These are phyloP conservation scores for Limtongia smithiae DNA, from an alignment of 805 yeast species.

Conservation along the genomic window DNA sequence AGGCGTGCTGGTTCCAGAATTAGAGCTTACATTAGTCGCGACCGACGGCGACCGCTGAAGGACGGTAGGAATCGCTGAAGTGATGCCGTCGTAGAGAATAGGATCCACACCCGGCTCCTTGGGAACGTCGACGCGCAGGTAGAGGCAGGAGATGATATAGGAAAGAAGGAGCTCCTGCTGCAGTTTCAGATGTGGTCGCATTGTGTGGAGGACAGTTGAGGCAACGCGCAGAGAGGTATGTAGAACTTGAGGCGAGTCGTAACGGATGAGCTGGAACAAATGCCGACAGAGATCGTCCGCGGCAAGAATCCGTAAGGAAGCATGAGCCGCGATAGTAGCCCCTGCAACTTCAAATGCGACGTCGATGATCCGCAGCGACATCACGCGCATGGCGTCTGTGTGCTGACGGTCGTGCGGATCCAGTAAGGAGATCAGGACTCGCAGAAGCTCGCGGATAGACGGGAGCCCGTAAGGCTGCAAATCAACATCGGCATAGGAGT, in stretches of 20 bases:
- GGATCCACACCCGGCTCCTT: slow-evolving; percentile 40
- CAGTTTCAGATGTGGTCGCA: slow-evolving; percentile 63
- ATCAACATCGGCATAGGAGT: slow-evolving; percentile 21
- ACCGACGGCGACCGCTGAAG: slow-evolving; percentile 41
- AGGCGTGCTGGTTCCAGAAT: slow-evolving; percentile 27
- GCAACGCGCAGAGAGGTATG: slow-evolving; percentile 74
- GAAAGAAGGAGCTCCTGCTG: slow-evolving; percentile 63
- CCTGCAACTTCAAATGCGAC: slow-evolving; percentile 84
- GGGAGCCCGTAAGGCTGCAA: slow-evolving; percentile 59
- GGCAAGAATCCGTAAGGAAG: slow-evolving; percentile 61
- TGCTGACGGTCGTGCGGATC: slow-evolving; percentile 83
- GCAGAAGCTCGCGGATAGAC: slow-evolving; percentile 72
- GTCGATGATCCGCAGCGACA: slow-evolving; percentile 72
- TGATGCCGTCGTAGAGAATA: slow-evolving; percentile 42
- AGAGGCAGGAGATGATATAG: slow-evolving; percentile 40
- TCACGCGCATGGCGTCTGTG: slow-evolving; percentile 79
- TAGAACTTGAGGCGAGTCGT: slow-evolving; percentile 67
- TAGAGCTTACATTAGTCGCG: not conserved
- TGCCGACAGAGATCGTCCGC: slow-evolving; percentile 84
- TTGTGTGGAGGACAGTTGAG: slow-evolving; percentile 63
- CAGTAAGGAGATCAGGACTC: slow-evolving; percentile 70
- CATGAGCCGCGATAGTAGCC: slow-evolving; percentile 54
- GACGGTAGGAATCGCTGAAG: slow-evolving; percentile 45
- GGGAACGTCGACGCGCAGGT: slow-evolving; percentile 41
- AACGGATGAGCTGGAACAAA: slow-evolving; percentile 71